Base-by-base conservation (phyloP, 176 grass and related monocot genomes). In the Carex parvula region DNA sequence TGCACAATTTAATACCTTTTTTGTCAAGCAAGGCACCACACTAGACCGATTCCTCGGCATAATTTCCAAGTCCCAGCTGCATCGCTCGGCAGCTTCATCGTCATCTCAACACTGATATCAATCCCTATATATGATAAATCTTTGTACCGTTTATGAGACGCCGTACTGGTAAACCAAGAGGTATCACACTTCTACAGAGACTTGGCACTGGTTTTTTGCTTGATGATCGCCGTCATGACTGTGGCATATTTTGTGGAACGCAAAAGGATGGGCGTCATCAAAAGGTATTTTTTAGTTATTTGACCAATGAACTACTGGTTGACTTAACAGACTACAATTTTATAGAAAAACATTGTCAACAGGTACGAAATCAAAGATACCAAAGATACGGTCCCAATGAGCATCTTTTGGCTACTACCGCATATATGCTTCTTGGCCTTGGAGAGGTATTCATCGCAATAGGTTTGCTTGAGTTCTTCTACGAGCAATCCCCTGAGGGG, bases 401-500 rank as follows among this genome's bases (percentile, higher is more conserved):
- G 86, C 78, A 85, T 94, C 37, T 84, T 94, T 84, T 94, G 93
- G 93, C 82, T 94, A 60, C 88, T 94, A 79, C 93, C 93, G 22
- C 93, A 94, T 94, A 94, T 83, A 64, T 85, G 24, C 76, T 94
- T 21, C 82, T 94, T 5, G 93, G 92, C 13, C 69, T 94, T 13
- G 89, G 88, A 68, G 92, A 94, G 65, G 92, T 94, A 59, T 94
- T 94, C 85, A 90, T 81, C 46, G 82, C 92, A 61, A 89, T 94
- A 32, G 92, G 92, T 16, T 75, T 94, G 83, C 85, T 92, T 37
- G 92, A 94, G 72, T 94, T 94, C 84, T 94, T 94, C 90, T 94
- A 94, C 48, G 90, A 94, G 50, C 92, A 94, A 83, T 94, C 87
- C 17, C 92, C 90, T 24, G 90, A 94, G 66, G 90, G 66, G 55